These are phyloP conservation scores for Turnera subulata DNA, from an alignment of 345 rosid genomes.

Conservation along the genomic window DNA sequence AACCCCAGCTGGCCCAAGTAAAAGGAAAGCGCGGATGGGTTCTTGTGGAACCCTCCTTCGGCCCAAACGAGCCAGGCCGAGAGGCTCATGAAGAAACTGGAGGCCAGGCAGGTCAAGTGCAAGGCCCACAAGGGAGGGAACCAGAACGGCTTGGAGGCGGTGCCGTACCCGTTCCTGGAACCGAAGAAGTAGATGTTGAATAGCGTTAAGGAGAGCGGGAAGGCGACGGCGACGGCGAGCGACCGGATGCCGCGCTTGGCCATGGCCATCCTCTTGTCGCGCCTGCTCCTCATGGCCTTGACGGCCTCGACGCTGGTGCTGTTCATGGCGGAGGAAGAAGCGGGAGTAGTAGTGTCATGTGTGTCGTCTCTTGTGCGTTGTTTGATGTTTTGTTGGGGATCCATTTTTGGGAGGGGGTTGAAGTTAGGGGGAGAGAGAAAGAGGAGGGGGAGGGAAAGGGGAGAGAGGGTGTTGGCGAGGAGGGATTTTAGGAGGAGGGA, in stretches of 20 bases:
- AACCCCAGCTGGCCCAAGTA: conserved; percentile 54
- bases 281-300: conserved; percentile 11
- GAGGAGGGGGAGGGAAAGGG: background rate
- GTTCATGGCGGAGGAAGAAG: conserved; percentile 12
- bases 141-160: conserved; percentile 38
- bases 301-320: conserved; percentile 14
- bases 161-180: conserved; percentile 13
- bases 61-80: conserved; percentile 96
- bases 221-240: conserved; percentile 47
- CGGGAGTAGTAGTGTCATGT: conserved; percentile 14
- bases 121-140: conserved; percentile 64
- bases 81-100: conserved; percentile 60
- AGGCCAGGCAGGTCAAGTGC: conserved; percentile 42
- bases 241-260: conserved; percentile 74
- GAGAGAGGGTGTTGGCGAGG: conserved; percentile 1
- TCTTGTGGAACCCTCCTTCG: conserved; percentile 72
- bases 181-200: conserved; percentile 49
- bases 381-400: conserved; percentile 51
- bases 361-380: conserved; percentile 39
- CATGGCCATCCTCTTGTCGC: conserved; percentile 46
- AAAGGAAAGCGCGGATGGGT: conserved; percentile 43
- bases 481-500: conserved; percentile 14
- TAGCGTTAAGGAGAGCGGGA: conserved; percentile 60
- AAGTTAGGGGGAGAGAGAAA: background rate
- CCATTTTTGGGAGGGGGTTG: conserved; percentile 48